These are phyloP conservation scores for Gracilaria vermiculophylla DNA, from an alignment of 23 red algal species.

Conservation along the genomic window DNA sequence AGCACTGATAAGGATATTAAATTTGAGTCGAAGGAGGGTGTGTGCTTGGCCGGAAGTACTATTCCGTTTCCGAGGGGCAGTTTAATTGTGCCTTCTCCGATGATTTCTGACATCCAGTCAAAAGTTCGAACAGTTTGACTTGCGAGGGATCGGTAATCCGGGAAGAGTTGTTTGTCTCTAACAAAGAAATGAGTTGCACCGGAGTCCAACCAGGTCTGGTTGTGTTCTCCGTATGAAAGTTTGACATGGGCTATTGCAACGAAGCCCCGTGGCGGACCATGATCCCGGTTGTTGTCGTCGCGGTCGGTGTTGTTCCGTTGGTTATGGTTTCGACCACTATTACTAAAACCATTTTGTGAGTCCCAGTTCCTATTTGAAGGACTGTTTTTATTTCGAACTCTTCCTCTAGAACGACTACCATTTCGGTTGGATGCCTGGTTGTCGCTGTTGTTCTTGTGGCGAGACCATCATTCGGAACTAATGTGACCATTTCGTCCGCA, in stretches of 20 bases:
- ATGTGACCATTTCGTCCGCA: neutral
- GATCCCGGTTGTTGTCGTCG: neutral
- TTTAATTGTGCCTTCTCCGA: conserved; percentile 4
- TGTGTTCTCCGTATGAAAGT: neutral
- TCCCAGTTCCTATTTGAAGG: too few species aligned
- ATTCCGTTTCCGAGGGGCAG: neutral
- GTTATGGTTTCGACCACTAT: too few species aligned
- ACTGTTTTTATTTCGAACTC: too few species aligned
- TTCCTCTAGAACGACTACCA: too few species aligned
- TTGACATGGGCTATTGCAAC: neutral
- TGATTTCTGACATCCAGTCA: neutral
- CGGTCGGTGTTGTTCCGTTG: too few species aligned
- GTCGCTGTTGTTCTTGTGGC: too few species aligned
- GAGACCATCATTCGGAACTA: neutral
- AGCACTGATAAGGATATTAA: too few species aligned
- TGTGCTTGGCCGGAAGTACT: neutral
- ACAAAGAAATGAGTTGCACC: neutral
- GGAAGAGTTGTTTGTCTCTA: neutral
- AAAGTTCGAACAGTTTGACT: neutral
- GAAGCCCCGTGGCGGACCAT: neutral
- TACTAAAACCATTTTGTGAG: neutral
- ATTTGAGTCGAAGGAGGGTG: neutral
- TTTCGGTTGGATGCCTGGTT: too few species aligned
- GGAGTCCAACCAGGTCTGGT: neutral
- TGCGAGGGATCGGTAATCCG: neutral